Percentiles rank a stretch among this genome's conserved stretches.
phyloP scores from a whole-genome alignment of 2,329 filamentous ascomycete species.

The Epichloe bromicola region DNA sequence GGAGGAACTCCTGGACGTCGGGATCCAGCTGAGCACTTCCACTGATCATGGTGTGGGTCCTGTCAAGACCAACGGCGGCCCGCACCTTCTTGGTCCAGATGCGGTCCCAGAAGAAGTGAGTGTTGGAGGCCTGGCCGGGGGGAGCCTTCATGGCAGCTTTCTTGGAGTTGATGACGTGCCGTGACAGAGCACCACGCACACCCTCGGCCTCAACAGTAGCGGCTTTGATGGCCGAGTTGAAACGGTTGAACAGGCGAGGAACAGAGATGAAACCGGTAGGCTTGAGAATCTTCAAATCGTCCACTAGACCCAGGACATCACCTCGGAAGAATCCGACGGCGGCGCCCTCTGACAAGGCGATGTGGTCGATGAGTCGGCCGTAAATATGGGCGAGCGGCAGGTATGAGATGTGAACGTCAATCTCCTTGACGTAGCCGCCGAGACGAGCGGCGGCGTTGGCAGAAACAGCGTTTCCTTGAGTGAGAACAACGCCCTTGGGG shows the following conservation, averaged over 20 bases:
- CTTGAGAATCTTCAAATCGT: constrained; percentile 78
- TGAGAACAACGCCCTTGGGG: constrained; percentile 74
- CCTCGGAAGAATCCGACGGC: constrained; percentile 89
- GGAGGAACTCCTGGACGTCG: constrained; percentile 75
- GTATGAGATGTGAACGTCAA: constrained; percentile 68
- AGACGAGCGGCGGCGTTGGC: constrained; percentile 50
- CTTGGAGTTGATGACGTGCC: constrained; percentile 70
- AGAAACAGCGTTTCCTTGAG: constrained; percentile 68
- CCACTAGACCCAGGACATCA: constrained; percentile 71
- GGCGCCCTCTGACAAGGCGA: constrained; percentile 56
- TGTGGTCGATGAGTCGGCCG: constrained; percentile 71
- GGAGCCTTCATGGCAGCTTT: constrained; percentile 62
- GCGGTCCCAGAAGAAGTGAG: constrained; percentile 65
- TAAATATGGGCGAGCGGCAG: constrained; percentile 92
- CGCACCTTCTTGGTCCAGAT: constrained; percentile 86
- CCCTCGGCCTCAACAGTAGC: constrained; percentile 69
- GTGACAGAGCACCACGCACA: constrained; percentile 66
- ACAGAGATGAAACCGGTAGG: constrained; percentile 81
- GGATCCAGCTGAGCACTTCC: constrained; percentile 88
- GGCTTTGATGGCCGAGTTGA: constrained; percentile 69
- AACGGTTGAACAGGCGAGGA: constrained; percentile 81
- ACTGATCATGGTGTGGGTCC: constrained; percentile 60
- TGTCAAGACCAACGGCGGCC: constrained; percentile 69
- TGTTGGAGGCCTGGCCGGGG: constrained; percentile 62
- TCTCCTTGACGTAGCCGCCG: constrained; percentile 33